Base-by-base conservation (phyloP, 495 filamentous ascomycete species). In the Clavariopsis aquatica region DNA sequence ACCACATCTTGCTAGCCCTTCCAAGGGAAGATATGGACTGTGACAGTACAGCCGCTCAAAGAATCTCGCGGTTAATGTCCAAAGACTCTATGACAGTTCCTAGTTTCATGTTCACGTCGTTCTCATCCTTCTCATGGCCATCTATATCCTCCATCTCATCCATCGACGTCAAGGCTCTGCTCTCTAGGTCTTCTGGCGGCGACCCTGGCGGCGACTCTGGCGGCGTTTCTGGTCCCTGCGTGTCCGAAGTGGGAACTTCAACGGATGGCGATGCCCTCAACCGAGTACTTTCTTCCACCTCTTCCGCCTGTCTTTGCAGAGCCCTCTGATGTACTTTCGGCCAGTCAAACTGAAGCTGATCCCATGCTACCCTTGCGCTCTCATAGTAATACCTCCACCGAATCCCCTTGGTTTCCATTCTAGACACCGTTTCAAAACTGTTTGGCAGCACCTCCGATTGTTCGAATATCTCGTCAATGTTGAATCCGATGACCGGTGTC, bases 361-460 rank as follows among this genome's bases (percentile, higher is more conserved):
- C 59, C 59, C 59, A 62, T 17, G 59, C 49, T 5, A 15, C 15
- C 10, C 23, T 4, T n/a, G n/a, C 47, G 0, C 49, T 38, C 23
- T 52, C 59, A n/a, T 62, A 62, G 2, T 38, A 36, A 43, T 62
- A 62, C 36, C 34, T 62, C 31, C 43, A 62, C 9, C 59, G 47
- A 3, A 53, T 8, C 15, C 59, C 59, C 36, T 53, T 52, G 13
- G 49, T 41, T 20, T 62, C 59, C 27, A 15, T 46, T 23, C 49
- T 38, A 2, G n/a, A 22, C 2, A 60, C 46, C 26, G 20, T 46
- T 1, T 53, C 59, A 3, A 43, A 43, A n/a, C 4, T 9, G 2
- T 9, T 6, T 15, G 38, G 6, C 6, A 6, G 6, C 5, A 43
- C 6, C 38, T 43, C 15, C 38, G 38, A 8, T 15, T 43, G 9